Evolutionary conservation across 139 green algal genomes (phyloP).

Genomic region (Spirogloea muscicola): DNA sequence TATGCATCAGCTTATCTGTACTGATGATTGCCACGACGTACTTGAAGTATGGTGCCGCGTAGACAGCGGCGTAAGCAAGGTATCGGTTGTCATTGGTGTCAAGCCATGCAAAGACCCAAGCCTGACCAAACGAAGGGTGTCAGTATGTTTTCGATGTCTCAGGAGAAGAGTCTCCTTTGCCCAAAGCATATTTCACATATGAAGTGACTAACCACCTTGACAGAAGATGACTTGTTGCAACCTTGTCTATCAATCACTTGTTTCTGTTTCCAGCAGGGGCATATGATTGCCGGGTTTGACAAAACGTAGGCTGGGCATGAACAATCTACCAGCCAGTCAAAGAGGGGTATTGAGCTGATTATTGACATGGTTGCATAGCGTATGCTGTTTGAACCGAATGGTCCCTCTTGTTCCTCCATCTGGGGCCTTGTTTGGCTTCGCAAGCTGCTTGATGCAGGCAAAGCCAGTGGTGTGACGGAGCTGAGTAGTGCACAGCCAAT

Average conservation of each 20-base stretch:
- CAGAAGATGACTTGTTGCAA: neutral
- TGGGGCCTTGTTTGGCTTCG: too few species aligned
- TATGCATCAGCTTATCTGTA: too few species aligned
- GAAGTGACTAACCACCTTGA: neutral
- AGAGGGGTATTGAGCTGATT: constrained; percentile 12
- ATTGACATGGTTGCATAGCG: constrained; percentile 5
- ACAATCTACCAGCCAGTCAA: constrained; percentile 13
- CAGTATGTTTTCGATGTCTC: neutral
- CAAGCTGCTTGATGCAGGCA: too few species aligned
- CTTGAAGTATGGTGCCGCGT: constrained; percentile 16
- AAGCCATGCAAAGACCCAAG: constrained; percentile 20
- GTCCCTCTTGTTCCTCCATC: too few species aligned
- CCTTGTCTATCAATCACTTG: neutral
- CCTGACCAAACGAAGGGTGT: neutral
- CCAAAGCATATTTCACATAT: neutral
- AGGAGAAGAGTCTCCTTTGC: neutral
- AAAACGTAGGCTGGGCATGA: neutral
- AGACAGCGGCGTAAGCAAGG: constrained; percentile 10
- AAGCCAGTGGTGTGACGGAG: too few species aligned
- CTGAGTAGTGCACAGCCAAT: too few species aligned
- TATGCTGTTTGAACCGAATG: neutral
- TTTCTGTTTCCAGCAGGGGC: neutral
- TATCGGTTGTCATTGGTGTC: constrained; percentile 4
- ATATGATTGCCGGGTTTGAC: neutral
- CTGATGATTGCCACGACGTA: neutral